A percentile compares a stretch with the other conserved stretches of the same genome.
Evolutionary conservation across 106 monocot species (phyloP).

Genomic region (Acanthochlamys bracteata): DNA sequence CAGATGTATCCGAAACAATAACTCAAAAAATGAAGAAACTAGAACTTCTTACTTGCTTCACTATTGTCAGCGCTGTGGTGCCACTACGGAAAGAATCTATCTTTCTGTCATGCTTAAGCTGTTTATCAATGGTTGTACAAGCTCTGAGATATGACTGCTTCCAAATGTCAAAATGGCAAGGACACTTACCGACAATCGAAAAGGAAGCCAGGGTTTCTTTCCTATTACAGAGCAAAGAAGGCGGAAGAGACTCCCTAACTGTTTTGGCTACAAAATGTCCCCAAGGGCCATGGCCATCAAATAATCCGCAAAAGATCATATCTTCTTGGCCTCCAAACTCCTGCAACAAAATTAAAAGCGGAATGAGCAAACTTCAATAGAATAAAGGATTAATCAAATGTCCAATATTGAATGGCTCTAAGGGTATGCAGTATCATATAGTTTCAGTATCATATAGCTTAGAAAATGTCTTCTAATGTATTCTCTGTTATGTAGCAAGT

Average conservation of each 20-base stretch:
- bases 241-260: constrained; percentile 58
- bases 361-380: too few relatives aligned
- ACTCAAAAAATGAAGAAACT: neutral
- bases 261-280: constrained; percentile 75
- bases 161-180: constrained; percentile 56
- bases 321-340: constrained; percentile 82
- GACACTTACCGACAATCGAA: constrained; percentile 22
- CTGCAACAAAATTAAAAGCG: constrained; percentile 16
- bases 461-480: too few relatives aligned
- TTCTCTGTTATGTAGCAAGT: too few relatives aligned
- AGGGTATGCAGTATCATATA: too few relatives aligned
- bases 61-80: constrained; percentile 65
- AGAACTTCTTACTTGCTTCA: constrained; percentile 54
- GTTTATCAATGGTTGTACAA: constrained; percentile 57
- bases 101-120: constrained; percentile 38
- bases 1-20: neutral
- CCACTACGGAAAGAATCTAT: constrained; percentile 78
- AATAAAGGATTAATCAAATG: too few relatives aligned
- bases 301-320: constrained; percentile 75
- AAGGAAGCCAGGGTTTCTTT: constrained; percentile 47
- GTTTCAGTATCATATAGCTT: too few relatives aligned
- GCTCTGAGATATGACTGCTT: constrained; percentile 50
- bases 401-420: too few relatives aligned
- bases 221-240: constrained; percentile 67
- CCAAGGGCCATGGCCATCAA: constrained; percentile 93